These are phyloP conservation scores for Zoysia matrella DNA, from an alignment of 202 grass and related monocot genomes.

Conservation along the genomic window DNA sequence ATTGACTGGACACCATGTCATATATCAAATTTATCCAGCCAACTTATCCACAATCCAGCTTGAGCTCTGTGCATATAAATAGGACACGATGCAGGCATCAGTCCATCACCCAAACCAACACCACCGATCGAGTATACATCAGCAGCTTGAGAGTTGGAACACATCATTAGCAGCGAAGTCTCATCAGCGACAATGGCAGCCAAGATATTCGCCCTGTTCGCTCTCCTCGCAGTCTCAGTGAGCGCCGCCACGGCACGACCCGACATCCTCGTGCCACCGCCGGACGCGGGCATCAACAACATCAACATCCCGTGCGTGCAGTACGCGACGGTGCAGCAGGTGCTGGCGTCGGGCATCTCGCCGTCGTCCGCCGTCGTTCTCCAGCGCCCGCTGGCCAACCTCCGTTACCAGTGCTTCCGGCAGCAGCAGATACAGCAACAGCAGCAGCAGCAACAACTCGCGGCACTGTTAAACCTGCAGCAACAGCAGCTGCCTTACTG, in stretches of 20 bases:
- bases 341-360: not conserved
- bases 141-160: not conserved
- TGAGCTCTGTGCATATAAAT: not conserved
- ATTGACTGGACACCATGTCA: conserved; percentile 10
- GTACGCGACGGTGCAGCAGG: not conserved
- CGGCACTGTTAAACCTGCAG: too few species aligned
- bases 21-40: not conserved
- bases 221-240: not conserved
- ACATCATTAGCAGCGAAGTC: not conserved
- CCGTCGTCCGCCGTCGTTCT: not conserved
- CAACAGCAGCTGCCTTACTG: too few species aligned
- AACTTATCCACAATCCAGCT: not conserved
- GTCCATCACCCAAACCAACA: not conserved
- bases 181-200: not conserved
- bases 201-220: not conserved
- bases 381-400: not conserved
- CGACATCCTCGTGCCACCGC: too few species aligned
- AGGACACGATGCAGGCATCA: not conserved
- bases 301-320: not conserved
- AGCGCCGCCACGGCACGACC: not conserved
- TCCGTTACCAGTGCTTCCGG: not conserved
- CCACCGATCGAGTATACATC: not conserved
- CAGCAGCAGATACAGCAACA: too few species aligned
- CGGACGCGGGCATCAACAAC: too few species aligned
- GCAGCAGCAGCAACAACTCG: too few species aligned